phyloP scores from a whole-genome alignment of 176 grass and related monocot genomes.

The Hordeum marinum region DNA sequence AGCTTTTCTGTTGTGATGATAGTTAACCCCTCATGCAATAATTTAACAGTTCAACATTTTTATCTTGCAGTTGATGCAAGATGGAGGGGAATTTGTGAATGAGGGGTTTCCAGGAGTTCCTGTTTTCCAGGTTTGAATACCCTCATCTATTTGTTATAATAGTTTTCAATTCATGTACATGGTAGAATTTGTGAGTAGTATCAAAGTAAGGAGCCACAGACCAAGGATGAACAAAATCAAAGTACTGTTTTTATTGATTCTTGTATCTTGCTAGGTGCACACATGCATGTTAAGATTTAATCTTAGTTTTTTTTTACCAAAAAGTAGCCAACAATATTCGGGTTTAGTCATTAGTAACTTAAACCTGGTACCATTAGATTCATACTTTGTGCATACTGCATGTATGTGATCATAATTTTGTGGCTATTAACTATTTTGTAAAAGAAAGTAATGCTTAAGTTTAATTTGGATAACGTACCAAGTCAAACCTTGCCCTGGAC shows the following conservation, averaged over 20 bases:
- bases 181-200: not conserved
- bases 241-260: not conserved
- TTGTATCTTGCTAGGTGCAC: not conserved
- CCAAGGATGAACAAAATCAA: not conserved
- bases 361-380: not conserved
- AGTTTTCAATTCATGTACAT: not conserved
- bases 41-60: not conserved
- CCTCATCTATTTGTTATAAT: not conserved
- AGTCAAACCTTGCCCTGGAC: not conserved
- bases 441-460: not conserved
- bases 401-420: not conserved
- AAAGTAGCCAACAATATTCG: not conserved
- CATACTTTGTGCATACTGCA: not conserved
- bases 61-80: slow-evolving; percentile 52
- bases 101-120: slow-evolving; percentile 78
- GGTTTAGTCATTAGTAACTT: not conserved
- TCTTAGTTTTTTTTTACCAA: not conserved
- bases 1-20: not conserved
- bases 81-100: slow-evolving; percentile 37
- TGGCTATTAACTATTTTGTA: not conserved
- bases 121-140: slow-evolving; percentile 75
- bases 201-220: not conserved
- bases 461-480: not conserved
- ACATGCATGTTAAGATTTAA: not conserved
- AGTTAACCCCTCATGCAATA: not conserved